phyloP scores from a whole-genome alignment of 257 asterid species.

The Cruciata laevipes region DNA sequence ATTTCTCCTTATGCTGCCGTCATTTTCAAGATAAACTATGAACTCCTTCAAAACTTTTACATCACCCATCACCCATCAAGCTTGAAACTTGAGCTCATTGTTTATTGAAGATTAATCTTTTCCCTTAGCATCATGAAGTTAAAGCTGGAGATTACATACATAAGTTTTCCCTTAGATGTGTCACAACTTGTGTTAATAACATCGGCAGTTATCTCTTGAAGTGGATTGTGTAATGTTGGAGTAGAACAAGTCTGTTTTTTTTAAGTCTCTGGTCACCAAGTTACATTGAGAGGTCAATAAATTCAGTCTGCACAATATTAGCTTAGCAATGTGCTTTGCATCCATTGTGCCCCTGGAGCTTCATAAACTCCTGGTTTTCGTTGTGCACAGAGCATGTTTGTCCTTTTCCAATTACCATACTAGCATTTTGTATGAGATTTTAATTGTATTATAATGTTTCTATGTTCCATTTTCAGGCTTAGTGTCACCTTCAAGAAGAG shows the following conservation, averaged over 20 bases:
- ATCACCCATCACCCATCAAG: neutral
- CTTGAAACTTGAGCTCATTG: neutral
- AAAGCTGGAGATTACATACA: neutral
- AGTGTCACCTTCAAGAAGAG: slow-evolving; percentile 3
- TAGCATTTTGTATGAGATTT: neutral
- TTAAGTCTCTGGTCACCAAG: neutral
- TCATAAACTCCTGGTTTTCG: neutral
- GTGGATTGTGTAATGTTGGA: neutral
- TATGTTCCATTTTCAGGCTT: neutral
- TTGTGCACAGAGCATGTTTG: neutral
- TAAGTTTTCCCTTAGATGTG: neutral
- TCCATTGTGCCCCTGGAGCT: neutral
- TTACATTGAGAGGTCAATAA: neutral
- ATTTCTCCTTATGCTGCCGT: neutral
- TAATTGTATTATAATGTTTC: neutral
- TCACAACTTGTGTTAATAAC: neutral
- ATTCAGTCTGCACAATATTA: neutral
- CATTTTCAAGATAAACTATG: neutral
- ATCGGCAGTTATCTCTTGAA: neutral
- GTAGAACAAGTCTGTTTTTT: neutral
- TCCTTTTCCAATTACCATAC: neutral
- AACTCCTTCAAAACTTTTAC: neutral
- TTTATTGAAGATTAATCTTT: neutral
- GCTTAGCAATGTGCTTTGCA: neutral
- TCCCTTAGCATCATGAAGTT: neutral